Evolutionary conservation across 257 asterid species (phyloP).

Genomic region (Solanum habrochaites): DNA sequence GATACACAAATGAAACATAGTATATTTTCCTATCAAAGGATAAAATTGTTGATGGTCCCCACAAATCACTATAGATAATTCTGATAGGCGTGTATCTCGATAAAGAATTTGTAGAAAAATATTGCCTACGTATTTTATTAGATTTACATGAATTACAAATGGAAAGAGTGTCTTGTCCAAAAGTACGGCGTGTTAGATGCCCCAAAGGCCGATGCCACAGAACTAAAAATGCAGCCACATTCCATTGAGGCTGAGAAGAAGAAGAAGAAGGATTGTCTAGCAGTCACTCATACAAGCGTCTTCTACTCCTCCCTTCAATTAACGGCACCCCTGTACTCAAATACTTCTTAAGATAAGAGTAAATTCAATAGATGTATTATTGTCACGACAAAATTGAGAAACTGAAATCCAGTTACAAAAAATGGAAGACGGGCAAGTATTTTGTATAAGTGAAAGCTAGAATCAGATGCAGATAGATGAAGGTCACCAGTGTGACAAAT

Average conservation of each 20-base stretch:
- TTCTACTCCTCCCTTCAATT: not conserved
- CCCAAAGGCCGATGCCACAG: not conserved
- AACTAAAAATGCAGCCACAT: not conserved
- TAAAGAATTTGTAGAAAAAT: no score
- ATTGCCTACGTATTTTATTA: no score
- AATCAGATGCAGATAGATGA: not conserved
- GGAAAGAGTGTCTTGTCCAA: no score
- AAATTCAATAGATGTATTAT: no score
- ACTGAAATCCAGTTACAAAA: not conserved
- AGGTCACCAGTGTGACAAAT: not conserved
- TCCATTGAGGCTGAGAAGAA: not conserved
- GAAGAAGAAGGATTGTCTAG: not conserved
- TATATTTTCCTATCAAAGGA: no score
- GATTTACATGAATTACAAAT: not conserved
- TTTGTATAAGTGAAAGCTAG: not conserved
- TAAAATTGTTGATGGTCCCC: rapidly evolving
- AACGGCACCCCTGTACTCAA: rapidly evolving
- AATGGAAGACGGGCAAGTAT: not conserved
- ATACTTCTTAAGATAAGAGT: not conserved
- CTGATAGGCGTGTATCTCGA: no score
- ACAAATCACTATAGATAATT: no score
- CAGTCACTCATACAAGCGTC: not conserved
- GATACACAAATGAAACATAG: no score
- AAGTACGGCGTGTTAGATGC: not conserved
- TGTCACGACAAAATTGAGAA: not conserved